A percentile compares a stretch with the other conserved stretches of the same genome.
phyloP scores from a whole-genome alignment of 2,329 filamentous ascomycete species.

The Xylaria sp. region DNA sequence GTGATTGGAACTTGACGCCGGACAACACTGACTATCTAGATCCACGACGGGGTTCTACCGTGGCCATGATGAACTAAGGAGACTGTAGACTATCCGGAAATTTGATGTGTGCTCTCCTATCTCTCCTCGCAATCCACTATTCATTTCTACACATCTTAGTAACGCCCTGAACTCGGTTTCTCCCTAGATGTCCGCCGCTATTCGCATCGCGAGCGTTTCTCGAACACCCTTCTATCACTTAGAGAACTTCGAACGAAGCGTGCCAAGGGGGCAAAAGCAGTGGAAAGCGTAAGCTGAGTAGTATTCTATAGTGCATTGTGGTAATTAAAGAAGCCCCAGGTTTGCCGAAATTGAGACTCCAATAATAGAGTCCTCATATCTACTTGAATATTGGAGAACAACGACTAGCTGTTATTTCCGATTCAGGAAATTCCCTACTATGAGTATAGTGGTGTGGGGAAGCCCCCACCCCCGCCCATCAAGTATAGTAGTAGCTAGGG shows the following conservation, averaged over 20 bases:
- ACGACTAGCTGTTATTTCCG: background rate
- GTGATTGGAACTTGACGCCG: background rate
- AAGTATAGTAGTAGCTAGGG: background rate
- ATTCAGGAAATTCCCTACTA: background rate
- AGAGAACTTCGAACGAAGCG: background rate
- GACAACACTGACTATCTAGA: background rate
- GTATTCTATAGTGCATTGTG: background rate
- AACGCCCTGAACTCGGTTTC: background rate
- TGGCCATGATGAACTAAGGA: background rate
- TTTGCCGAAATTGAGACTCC: constrained; percentile 11
- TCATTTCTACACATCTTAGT: background rate
- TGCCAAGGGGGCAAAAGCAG: constrained; percentile 36
- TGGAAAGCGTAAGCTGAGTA: background rate
- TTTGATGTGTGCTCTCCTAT: background rate
- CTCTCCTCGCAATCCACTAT: background rate
- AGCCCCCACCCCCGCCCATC: background rate
- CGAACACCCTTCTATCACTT: no score
- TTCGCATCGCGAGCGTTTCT: no score
- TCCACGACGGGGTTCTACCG: background rate
- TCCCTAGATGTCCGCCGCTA: background rate
- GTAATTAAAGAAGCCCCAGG: constrained; percentile 1
- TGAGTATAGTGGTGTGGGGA: background rate
- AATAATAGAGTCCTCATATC: constrained; percentile 1
- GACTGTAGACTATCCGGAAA: background rate
- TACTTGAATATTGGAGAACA: background rate